These are phyloP conservation scores for Gossypium davidsonii DNA, from an alignment of 441 rosid genomes.

Conservation along the genomic window DNA sequence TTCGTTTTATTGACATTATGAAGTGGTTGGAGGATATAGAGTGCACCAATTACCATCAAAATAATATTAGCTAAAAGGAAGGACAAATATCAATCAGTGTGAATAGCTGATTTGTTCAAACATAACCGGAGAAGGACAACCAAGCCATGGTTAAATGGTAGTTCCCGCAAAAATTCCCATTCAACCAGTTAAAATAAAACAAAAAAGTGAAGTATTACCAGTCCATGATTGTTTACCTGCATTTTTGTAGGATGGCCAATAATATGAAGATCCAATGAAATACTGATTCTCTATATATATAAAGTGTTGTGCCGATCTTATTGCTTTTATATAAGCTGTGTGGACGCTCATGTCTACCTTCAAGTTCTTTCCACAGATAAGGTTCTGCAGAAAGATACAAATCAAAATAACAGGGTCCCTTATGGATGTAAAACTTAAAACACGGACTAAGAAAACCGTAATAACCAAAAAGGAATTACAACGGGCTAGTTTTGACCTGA, in stretches of 20 bases:
- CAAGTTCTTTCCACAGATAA: conserved; percentile 59
- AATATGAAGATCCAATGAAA: conserved; percentile 60
- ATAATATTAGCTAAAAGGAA: not conserved
- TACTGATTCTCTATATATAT: conserved; percentile 76
- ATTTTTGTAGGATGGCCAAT: conserved; percentile 67
- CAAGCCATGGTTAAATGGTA: not conserved
- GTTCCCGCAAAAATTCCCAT: not conserved
- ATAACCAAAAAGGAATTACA: not conserved
- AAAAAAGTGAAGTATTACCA: not conserved
- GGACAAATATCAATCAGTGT: not conserved
- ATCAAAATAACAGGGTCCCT: not conserved
- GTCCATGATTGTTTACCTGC: conserved; percentile 39
- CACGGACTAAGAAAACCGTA: not conserved
- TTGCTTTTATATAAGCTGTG: conserved; percentile 57
- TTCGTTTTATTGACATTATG: not conserved
- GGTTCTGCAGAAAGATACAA: conserved; percentile 36
- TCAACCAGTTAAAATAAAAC: not conserved
- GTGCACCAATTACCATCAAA: not conserved
- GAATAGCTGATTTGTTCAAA: not conserved
- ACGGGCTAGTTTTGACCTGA: conserved; percentile 33
- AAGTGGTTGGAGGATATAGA: conserved; percentile 1
- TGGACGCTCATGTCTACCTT: conserved; percentile 74
- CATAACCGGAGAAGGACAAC: not conserved
- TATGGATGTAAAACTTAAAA: not conserved
- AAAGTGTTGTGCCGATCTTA: conserved; percentile 66